These are phyloP conservation scores for Colletotrichum tropicale DNA, from an alignment of 2,329 filamentous ascomycete genomes.

Conservation along the genomic window DNA sequence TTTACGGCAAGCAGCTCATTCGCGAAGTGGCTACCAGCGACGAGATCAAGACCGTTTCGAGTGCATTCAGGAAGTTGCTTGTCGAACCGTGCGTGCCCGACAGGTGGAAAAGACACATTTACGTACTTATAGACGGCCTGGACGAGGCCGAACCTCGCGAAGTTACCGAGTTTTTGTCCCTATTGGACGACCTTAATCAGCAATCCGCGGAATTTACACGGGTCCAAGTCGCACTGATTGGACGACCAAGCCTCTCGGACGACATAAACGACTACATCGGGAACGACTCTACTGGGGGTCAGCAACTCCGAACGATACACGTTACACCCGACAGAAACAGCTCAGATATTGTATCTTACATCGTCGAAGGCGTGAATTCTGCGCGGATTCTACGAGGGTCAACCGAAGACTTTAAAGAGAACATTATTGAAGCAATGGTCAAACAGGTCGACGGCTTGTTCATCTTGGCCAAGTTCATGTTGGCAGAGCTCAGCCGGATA, in stretches of 20 bases:
- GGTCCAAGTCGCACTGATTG: conserved; percentile 43
- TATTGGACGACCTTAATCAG: conserved; percentile 32
- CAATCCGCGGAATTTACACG: conserved; percentile 23
- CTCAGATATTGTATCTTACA: conserved; percentile 45
- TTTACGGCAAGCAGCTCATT: conserved; percentile 46
- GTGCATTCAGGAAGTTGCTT: conserved; percentile 46
- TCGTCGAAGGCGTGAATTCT: conserved; percentile 42
- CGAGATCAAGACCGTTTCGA: conserved; percentile 47
- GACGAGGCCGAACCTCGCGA: conserved; percentile 47
- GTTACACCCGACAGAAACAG: conserved; percentile 47
- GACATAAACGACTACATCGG: conserved; percentile 39
- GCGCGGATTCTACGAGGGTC: conserved; percentile 40
- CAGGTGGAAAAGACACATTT: conserved; percentile 37
- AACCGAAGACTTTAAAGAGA: conserved; percentile 34
- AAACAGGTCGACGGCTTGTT: conserved; percentile 51
- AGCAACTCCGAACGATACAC: conserved; percentile 41
- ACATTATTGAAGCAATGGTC: conserved; percentile 43
- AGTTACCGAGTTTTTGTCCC: conserved; percentile 38
- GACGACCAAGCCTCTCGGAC: conserved; percentile 46
- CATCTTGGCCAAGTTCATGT: conserved; percentile 54
- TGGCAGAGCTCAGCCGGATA: conserved; percentile 51
- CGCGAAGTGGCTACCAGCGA: conserved; percentile 37
- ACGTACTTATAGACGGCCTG: conserved; percentile 51
- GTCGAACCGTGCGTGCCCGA: conserved; percentile 39
- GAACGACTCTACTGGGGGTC: conserved; percentile 24